Evolutionary conservation across 495 filamentous ascomycete species (phyloP), one percentile per base, ranked within the genome.

Genomic region (Collariella sp.): DNA sequence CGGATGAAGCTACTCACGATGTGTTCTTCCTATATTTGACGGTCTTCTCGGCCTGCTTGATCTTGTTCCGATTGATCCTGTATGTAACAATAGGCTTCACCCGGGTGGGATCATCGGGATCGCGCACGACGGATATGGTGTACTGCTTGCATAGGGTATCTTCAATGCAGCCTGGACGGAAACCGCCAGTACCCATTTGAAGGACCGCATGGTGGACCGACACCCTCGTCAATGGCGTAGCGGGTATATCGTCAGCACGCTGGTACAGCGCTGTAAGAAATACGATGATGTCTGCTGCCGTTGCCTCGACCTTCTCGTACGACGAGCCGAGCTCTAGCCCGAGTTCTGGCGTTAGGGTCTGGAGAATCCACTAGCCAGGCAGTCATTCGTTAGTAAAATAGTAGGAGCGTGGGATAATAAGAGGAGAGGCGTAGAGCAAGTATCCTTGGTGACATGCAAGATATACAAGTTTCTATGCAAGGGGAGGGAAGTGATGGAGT

Each of bases 1-100:
- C n/a, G 19, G 35, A 54, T 55, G 24, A 1, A 55, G 16, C 16
- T 55, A 55, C 52, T 45, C 15, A 55, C 44, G 34, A 40, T 55
- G 3, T 55, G 4, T 49, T 10, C 52, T 49, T 55, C 45, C 52
- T 47, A 18, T 36, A 40, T 50, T 40, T 50, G 13, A 16, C 10
- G 35, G 46, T 50, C 20, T 16, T 50, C 34, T 50, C 19, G 35
- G 46, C 13, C 35, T 26, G 6, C 22, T 50, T 50, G 22, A 40
- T 50, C 46, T 50, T 50, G 34, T 50, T 50, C 46, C 46, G 46
- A 29, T 29, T 15, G 12, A 50, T 39, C 12, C 9, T 50, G 20
- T n/a, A 18, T 50, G 24, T 50, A 19, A 50, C 15, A 41, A 50
- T 50, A 13, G 7, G 13, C 47, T 20, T 50, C 22, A 20, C 15